A percentile compares a stretch with the other conserved stretches of the same genome.
Conservation (phyloP, 257 asterid species). For the Jacaranda copaia region DNA sequence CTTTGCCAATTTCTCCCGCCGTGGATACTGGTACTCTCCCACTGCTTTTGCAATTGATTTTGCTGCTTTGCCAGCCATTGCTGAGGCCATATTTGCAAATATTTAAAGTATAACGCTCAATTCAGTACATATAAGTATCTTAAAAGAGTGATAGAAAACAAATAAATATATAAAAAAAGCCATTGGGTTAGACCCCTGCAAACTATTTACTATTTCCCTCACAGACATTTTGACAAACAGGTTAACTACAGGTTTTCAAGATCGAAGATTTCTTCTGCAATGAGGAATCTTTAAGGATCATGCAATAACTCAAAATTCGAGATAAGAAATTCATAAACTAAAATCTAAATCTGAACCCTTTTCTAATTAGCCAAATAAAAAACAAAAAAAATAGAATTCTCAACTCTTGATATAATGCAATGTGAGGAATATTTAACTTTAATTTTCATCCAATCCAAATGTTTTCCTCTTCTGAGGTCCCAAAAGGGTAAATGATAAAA, state of each 20-base stretch:
- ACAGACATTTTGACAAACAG: conserved; percentile 39
- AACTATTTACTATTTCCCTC: not conserved
- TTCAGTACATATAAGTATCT: not conserved
- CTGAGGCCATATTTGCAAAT: not conserved
- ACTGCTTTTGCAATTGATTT: conserved; percentile 75
- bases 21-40: conserved; percentile 75
- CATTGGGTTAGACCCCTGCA: not conserved
- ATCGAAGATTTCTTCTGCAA: not conserved
- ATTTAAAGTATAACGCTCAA: no score
- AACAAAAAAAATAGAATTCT: not conserved
- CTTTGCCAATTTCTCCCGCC: conserved; percentile 76
- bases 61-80: conserved; percentile 79
- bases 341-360: not conserved
- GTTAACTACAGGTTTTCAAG: conserved; percentile 24
- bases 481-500: conserved; percentile 2
- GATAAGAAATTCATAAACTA: not conserved
- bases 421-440: no score
- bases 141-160: not conserved
- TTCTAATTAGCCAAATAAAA: not conserved
- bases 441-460: not conserved
- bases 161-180: no score
- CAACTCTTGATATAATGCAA: no score
- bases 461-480: not conserved
- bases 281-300: not conserved
- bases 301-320: not conserved